phyloP scores from a whole-genome alignment of 441 rosid species.

The Sinapis alba region DNA sequence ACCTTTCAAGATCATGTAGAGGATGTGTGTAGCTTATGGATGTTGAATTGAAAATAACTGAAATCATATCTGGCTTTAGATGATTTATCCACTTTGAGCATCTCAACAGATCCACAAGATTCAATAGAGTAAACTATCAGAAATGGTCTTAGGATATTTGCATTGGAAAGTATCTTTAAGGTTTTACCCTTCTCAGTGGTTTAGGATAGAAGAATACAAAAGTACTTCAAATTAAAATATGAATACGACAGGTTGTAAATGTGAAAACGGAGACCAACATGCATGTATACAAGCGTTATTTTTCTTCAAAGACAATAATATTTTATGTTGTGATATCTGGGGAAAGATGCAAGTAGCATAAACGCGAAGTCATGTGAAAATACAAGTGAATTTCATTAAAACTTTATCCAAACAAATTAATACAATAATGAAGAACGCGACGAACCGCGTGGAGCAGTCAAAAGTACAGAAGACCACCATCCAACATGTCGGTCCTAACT shows the following conservation, averaged over 20 bases:
- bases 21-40: too few relatives aligned
- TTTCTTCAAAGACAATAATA: not conserved
- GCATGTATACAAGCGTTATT: not conserved
- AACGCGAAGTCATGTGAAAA: slow-evolving; percentile 30
- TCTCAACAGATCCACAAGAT: too few relatives aligned
- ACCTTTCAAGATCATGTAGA: too few relatives aligned
- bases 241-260: not conserved
- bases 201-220: not conserved
- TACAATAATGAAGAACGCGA: not conserved
- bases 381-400: slow-evolving; percentile 5
- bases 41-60: too few relatives aligned
- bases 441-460: slow-evolving; percentile 24
- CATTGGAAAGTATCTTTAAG: too few relatives aligned
- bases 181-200: not conserved
- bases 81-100: too few relatives aligned
- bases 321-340: not conserved
- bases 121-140: too few relatives aligned
- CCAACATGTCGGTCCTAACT: slow-evolving; percentile 17
- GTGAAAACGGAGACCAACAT: not conserved
- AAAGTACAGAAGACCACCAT: not conserved
- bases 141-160: too few relatives aligned
- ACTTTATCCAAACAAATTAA: not conserved
- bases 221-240: not conserved
- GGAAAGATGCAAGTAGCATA: not conserved
- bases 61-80: too few relatives aligned